phyloP scores from a whole-genome alignment of 192 early-diverging fungal genomes.

The Gaertneriomyces sp. region DNA sequence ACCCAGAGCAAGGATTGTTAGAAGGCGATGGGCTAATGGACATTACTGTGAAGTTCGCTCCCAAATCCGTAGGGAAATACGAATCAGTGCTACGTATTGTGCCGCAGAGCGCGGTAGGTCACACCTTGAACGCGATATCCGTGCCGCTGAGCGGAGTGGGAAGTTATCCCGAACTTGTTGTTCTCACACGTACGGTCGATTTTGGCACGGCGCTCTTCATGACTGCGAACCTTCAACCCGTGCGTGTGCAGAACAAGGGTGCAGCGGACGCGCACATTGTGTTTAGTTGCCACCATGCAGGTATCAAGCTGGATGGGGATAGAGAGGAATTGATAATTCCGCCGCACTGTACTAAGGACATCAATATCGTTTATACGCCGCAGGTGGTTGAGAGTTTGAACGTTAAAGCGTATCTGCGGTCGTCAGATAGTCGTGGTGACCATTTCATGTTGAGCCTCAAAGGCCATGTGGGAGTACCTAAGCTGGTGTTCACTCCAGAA shows the following conservation, averaged over 20 bases:
- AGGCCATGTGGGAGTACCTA: constrained; percentile 55
- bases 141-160: constrained; percentile 44
- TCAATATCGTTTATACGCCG: constrained; percentile 50
- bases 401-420: constrained; percentile 49
- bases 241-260: constrained; percentile 54
- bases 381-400: constrained; percentile 49
- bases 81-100: constrained; percentile 36
- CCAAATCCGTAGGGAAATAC: constrained; percentile 39
- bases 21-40: constrained; percentile 49
- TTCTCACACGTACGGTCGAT: constrained; percentile 50
- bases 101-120: constrained; percentile 22
- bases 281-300: constrained; percentile 50
- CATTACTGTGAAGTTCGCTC: constrained; percentile 42
- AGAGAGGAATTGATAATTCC: constrained; percentile 26
- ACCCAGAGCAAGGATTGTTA: constrained; percentile 56
- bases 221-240: constrained; percentile 39
- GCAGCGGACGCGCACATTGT: constrained; percentile 53
- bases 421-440: constrained; percentile 55
- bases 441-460: constrained; percentile 49
- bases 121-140: constrained; percentile 34
- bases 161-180: constrained; percentile 55
- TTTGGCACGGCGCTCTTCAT: constrained; percentile 56
- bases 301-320: constrained; percentile 38
- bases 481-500: constrained; percentile 42
- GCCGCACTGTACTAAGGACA: constrained; percentile 41